Evolutionary conservation across 192 early-diverging fungal species (phyloP), one percentile per base, ranked within the genome.

Genomic region (Kappamyces sp.): DNA sequence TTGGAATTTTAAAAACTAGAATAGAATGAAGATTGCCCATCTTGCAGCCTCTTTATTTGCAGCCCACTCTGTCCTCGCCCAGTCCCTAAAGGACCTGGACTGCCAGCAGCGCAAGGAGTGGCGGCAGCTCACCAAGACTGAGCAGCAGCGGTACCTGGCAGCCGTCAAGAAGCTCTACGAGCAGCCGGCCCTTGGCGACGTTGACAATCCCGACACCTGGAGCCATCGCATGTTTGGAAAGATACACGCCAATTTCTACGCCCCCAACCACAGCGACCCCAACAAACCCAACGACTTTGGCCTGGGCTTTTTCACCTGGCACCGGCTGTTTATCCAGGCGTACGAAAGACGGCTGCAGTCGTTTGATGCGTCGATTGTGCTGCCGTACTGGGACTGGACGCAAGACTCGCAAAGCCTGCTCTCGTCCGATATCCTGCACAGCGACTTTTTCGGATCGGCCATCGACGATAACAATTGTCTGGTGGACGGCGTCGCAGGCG

Each of bases 351-450:
- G 67, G 0, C 63, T 85, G 4, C 67, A 75, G 51, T 62, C 54
- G 35, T 63, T 72, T 6, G 70, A 78, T 33, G 70, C 78, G 0
- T 70, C 66, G 42, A 57, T 75, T 1, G 53, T 72, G 30, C 50
- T 86, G 35, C 84, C 81, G 2, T 86, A 81, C 74, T 84, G 60
- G 60, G 84, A 85, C 36, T 81, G 76, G 79, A 61, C 73, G 1
- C 64, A 62, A 15, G 77, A 77, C 59, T 75, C 73, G 35, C 71
- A 66, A 66, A 75, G 64, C 78, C 79, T 33, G 4, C 8, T 37
- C 4, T n/a, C 31, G 5, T 42, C 60, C 2, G 30, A 7, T 30
- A 39, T 61, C 22, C 51, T 61, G 11, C 22, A 33, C 14, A 15
- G 9, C 29, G 22, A 9, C 9, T 11, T n/a, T 14, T 47, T 61